These are phyloP conservation scores for Neopestalotiopsis clavispora DNA, from an alignment of 2,329 filamentous ascomycete genomes.

Conservation along the genomic window DNA sequence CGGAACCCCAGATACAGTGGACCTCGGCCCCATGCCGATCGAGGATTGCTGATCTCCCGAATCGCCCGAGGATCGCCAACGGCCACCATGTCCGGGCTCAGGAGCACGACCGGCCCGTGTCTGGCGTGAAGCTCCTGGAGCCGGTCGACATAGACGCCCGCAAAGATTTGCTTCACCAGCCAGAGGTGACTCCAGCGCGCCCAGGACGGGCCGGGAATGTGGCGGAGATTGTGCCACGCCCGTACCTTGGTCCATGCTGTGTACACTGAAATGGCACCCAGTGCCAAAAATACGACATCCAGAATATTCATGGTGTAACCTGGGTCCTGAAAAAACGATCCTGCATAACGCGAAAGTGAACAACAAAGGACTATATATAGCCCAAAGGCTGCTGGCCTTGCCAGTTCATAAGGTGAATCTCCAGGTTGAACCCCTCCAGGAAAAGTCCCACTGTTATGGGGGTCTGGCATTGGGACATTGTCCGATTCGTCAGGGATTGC, in stretches of 20 bases:
- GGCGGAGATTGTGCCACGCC: neutral
- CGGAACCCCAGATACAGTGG: neutral
- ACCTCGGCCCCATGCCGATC: slow-evolving; percentile 1
- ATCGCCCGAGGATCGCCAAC: neutral
- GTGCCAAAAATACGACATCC: neutral
- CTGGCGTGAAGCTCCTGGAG: slow-evolving; percentile 14
- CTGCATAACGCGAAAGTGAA: neutral
- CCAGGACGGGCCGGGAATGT: slow-evolving; percentile 20
- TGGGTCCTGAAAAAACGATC: neutral
- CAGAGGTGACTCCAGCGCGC: slow-evolving; percentile 10
- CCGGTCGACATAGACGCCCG: slow-evolving; percentile 1
- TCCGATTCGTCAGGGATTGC: neutral
- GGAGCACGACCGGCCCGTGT: slow-evolving; percentile 19
- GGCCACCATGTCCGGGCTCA: neutral
- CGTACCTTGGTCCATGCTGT: too few species aligned
- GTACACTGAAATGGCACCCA: neutral
- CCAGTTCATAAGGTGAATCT: neutral
- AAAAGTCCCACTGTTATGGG: neutral
- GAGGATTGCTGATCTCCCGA: neutral
- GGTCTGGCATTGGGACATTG: neutral
- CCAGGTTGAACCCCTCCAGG: neutral
- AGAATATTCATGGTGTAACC: neutral
- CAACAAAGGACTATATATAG: too few species aligned
- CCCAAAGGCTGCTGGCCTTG: too few species aligned
- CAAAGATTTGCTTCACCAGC: neutral